Evolutionary conservation across 345 rosid species (phyloP), one percentile per base, ranked within the genome.

Genomic region (Erodium maritimum): DNA sequence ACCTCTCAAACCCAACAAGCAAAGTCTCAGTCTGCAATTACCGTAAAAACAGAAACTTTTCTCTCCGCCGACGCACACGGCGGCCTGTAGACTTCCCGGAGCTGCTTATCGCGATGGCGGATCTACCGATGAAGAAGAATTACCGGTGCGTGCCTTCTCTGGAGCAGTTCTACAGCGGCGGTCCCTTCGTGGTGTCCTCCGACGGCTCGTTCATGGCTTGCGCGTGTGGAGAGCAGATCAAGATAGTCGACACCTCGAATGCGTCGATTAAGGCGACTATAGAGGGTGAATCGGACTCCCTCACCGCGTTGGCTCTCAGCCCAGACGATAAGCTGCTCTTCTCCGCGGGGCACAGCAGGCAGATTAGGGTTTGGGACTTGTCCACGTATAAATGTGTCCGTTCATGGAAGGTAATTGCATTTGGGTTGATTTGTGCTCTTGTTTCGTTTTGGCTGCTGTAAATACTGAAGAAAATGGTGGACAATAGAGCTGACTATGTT

Each of bases 111-210:
- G 33, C 33, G 33, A 81, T 83, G 90, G 77, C 78, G 34, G 52
- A 84, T 45, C 60, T 67, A 7, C 69, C 80, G 19, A 23, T 76
- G 17, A 91, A 89, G 84, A 86, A 73, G 71, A 91, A 69, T 74
- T 91, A 84, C 73, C 62, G 78, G 14, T 73, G 94, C 76, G 75
- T 75, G 22, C 79, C 81, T 19, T 77, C 90, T 16, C 70, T 88
- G 24, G 86, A 85, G 67, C 96, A 91, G 65, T 89, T 91, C 72
- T 91, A 91, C 70, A 67, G 80, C n/a, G 98, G 96, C 1, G 99
- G 95, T 0, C 94, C 99, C 0, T 78, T 89, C 65, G 73, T 69
- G 6, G 91, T 93, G 29, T 80, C 96, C 3, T 83, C 94, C 2
- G 87, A 85, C 50, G 88, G 86, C 21, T 85, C 90, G 19, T 89